These are phyloP conservation scores for Suillus spraguei DNA, from an alignment of 768 basidiomycete genomes.

Conservation along the genomic window DNA sequence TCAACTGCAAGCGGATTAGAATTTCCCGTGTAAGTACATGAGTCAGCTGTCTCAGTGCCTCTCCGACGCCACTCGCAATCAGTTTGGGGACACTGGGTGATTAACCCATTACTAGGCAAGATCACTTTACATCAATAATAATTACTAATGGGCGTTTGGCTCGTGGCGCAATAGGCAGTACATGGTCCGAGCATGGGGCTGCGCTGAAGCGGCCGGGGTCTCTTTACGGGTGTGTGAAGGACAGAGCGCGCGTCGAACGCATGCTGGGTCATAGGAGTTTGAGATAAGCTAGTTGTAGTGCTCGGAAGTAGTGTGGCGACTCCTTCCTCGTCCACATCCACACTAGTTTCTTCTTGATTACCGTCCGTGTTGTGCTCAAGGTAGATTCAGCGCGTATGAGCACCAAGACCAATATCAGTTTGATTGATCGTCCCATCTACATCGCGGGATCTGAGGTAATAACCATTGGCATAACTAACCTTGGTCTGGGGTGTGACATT, in stretches of 20 bases:
- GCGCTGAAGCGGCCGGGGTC: slow-evolving; percentile 26
- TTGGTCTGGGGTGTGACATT: slow-evolving; percentile 4
- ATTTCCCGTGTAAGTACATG: too few relatives aligned
- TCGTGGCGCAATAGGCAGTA: too few relatives aligned
- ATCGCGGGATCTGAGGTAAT: slow-evolving; percentile 18
- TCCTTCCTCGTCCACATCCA: slow-evolving; percentile 17
- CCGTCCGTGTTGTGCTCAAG: slow-evolving; percentile 12
- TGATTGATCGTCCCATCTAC: slow-evolving; percentile 15
- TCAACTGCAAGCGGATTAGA: too few relatives aligned
- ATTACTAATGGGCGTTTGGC: too few relatives aligned
- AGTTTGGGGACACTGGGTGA: too few relatives aligned
- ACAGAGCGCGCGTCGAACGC: slow-evolving; percentile 35
- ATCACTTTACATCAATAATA: too few relatives aligned
- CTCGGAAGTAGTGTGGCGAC: slow-evolving; percentile 16
- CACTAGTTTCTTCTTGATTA: slow-evolving; percentile 12
- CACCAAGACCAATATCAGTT: slow-evolving; percentile 16
- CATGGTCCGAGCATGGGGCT: too few relatives aligned
- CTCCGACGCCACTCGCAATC: too few relatives aligned
- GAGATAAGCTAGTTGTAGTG: slow-evolving; percentile 12
- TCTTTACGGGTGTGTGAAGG: slow-evolving; percentile 32
- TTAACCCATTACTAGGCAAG: too few relatives aligned
- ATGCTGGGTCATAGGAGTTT: slow-evolving; percentile 24
- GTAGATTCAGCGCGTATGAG: slow-evolving; percentile 16
- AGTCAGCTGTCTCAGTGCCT: too few relatives aligned
- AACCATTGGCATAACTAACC: neutral